Evolutionary conservation across 352 stramenopile genomes (phyloP).

Genomic region (Phytopythium boreale): DNA sequence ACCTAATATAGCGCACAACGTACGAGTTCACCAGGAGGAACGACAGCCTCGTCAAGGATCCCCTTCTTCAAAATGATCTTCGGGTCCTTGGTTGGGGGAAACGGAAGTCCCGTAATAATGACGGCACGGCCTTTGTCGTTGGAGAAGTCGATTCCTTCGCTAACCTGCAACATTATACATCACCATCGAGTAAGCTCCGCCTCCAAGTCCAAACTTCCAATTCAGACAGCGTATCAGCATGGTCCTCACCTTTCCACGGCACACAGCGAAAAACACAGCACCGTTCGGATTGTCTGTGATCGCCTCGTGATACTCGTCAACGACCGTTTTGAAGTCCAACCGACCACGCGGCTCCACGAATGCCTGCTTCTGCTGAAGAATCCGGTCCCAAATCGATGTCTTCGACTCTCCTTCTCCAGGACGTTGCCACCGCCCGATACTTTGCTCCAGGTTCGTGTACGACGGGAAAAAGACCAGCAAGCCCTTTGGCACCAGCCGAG

Average conservation of each 20-base stretch:
- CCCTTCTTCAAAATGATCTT: constrained; percentile 98
- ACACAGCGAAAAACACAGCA: constrained; percentile 97
- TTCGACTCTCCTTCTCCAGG: constrained; percentile 33
- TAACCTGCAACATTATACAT: constrained; percentile 63
- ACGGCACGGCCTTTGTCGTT: constrained; percentile 97
- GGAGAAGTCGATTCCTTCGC: constrained; percentile 98
- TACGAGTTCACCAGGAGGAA: constrained; percentile 62
- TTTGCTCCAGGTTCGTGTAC: constrained; percentile 94
- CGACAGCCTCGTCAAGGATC: constrained; percentile 89
- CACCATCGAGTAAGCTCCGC: neutral
- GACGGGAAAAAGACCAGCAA: constrained; percentile 99
- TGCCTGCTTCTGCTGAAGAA: constrained; percentile 71
- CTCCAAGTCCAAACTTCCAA: neutral
- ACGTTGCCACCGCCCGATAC: constrained; percentile 70
- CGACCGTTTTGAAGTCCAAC: constrained; percentile 73
- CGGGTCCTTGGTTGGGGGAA: constrained; percentile 95
- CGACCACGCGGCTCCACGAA: constrained; percentile 76
- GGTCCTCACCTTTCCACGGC: constrained; percentile 90
- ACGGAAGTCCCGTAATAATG: constrained; percentile 99
- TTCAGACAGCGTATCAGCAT: neutral
- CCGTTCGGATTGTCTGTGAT: constrained; percentile 78
- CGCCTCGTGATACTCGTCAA: constrained; percentile 78
- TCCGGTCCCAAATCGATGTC: constrained; percentile 76
- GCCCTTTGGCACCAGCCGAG: constrained; percentile 93
- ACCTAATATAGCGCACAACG: constrained; percentile 3